Evolutionary conservation across 805 yeast species (phyloP).

Genomic region (Sugiyamaella chiloensis): DNA sequence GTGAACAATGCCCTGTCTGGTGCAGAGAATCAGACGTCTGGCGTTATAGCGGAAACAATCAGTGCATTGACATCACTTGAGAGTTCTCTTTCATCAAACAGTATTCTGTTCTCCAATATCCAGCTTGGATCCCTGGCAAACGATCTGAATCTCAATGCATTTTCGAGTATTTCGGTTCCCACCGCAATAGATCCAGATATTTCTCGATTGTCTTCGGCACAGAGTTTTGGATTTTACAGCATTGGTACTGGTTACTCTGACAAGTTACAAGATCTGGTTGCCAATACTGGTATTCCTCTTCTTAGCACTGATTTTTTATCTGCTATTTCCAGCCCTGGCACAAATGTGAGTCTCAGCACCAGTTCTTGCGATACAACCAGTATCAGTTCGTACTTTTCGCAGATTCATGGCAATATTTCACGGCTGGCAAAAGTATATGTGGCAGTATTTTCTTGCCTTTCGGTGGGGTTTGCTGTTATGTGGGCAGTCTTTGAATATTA

Average conservation of each 20-base stretch:
- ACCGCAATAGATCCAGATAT: conserved; percentile 6
- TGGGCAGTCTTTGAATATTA: conserved; percentile 13
- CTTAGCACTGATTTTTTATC: conserved; percentile 1
- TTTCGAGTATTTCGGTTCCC: conserved; percentile 13
- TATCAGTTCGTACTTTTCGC: conserved; percentile 2
- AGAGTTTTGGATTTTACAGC: conserved; percentile 7
- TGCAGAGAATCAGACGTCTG: conserved; percentile 10
- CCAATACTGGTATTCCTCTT: not conserved
- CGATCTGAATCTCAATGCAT: conserved; percentile 6
- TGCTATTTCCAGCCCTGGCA: not conserved
- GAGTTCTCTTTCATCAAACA: not conserved
- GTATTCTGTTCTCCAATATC: conserved; percentile 8
- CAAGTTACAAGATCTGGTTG: conserved; percentile 1
- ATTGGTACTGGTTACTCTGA: not conserved
- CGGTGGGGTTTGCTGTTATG: conserved; percentile 11
- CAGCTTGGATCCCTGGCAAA: conserved; percentile 9
- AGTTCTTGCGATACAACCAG: too few species aligned
- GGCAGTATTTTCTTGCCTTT: conserved; percentile 11
- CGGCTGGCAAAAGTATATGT: conserved; percentile 10
- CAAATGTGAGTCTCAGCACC: not conserved
- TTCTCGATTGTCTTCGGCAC: not conserved
- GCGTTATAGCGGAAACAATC: conserved; percentile 14
- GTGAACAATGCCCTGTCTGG: not conserved
- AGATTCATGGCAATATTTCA: not conserved
- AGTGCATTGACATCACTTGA: conserved; percentile 13